Base-by-base conservation (phyloP, 345 rosid species). In the Arabis hirsuta region DNA sequence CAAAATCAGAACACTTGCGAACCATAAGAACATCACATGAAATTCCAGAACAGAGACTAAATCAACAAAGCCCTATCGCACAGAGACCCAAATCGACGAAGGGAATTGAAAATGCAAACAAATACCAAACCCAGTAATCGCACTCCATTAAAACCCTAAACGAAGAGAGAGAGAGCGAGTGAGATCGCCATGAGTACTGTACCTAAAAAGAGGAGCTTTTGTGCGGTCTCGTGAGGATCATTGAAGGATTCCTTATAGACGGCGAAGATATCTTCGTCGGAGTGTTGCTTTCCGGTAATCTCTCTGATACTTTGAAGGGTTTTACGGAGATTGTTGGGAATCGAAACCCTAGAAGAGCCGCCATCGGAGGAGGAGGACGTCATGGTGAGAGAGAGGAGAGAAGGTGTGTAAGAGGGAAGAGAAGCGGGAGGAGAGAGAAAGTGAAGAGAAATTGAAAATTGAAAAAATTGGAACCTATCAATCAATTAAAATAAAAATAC, bases 201-300 rank as follows among this genome's bases (percentile, higher is more conserved):
- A 94, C 98, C 98, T 80, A 88, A 67, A 80, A 59, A 81, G 57
- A 88, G 86, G 80, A 94, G 89, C 80, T 84, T 94, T 51, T 94
- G 92, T 10, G 86, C 79, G 62, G 95, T 87, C 78, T 88, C 97
- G 66, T 84, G 72, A 52, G 97, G 97, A 88, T 94, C 97, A 89
- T 91, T 84, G 65, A 77, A 76, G 60, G 82, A 83, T 47, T 91
- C 97, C 58, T 71, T 82, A 61, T 88, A 96, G 60, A 83, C 85
- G 31, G 88, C 70, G 52, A 80, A 85, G 80, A 91, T 89, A 79
- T 91, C 97, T 34, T 87, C 87, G 73, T 94, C 98, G 60, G 87
- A 83, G 86, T 91, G 96, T 43, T 84, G 85, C 77, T 84, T 85
- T 2, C 92, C 97, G 0, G 95, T 82, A 32, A 83, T 83, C 79